These are phyloP conservation scores for Gossypium anomalum DNA, from an alignment of 345 rosid species.

Conservation along the genomic window DNA sequence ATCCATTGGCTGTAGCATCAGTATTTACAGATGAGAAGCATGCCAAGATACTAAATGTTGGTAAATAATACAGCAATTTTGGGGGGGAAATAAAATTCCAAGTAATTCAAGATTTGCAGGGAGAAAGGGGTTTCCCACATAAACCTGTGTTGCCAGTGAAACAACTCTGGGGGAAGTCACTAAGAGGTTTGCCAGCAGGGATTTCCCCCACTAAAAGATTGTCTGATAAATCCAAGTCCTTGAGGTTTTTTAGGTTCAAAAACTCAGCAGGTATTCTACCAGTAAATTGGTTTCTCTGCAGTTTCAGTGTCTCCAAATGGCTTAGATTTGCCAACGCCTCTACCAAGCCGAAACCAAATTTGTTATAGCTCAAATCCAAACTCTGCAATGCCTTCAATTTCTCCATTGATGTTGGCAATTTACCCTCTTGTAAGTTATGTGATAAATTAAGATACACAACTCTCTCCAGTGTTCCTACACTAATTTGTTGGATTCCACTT, in stretches of 20 bases:
- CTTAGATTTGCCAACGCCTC: conserved; percentile 33
- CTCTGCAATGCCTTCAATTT: conserved; percentile 21
- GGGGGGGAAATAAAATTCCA: no score
- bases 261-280: conserved; percentile 40
- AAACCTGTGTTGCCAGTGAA: conserved; percentile 49
- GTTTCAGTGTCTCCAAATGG: conserved; percentile 39
- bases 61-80: neutral
- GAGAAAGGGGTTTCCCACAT: conserved; percentile 54
- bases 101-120: conserved; percentile 27
- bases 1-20: neutral
- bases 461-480: conserved; percentile 26
- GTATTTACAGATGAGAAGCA: neutral
- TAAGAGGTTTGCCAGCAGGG: conserved; percentile 44
- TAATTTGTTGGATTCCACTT: conserved; percentile 28
- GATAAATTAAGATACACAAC: conserved; percentile 43
- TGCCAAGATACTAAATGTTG: neutral
- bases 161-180: conserved; percentile 40
- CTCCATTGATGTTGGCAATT: conserved; percentile 1
- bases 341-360: conserved; percentile 33
- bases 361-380: conserved; percentile 44
- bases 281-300: conserved; percentile 42
- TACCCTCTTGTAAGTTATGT: conserved; percentile 20
- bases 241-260: conserved; percentile 41
- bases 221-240: conserved; percentile 43
- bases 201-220: conserved; percentile 50